Percentiles rank a stretch among this genome's conserved stretches.
Conservation (phyloP, 2,329 filamentous ascomycete genomes). For the Botrytis tulipae region DNA sequence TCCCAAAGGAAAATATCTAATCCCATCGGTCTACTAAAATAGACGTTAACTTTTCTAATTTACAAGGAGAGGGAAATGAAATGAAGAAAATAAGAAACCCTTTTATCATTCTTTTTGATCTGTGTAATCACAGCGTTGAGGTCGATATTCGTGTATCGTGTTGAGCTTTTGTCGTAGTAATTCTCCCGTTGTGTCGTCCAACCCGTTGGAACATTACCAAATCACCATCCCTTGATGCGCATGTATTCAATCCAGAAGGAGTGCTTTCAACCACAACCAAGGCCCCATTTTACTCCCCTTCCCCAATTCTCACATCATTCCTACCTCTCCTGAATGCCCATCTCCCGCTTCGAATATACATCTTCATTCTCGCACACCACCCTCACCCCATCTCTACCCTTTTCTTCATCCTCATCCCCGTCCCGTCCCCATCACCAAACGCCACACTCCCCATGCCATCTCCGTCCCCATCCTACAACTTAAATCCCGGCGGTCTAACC, state of each 20-base stretch:
- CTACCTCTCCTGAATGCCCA: background rate
- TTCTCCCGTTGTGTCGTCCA: background rate
- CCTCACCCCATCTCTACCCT: no score
- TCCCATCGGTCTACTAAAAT: background rate
- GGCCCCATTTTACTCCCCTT: background rate
- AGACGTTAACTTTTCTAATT: background rate
- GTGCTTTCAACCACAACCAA: background rate
- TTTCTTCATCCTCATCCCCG: background rate
- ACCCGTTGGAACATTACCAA: background rate
- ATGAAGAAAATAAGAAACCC: background rate
- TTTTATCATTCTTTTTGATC: background rate
- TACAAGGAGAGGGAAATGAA: background rate
- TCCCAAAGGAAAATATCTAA: no score
- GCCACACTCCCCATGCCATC: background rate
- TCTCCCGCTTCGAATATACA: background rate
- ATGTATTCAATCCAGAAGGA: background rate
- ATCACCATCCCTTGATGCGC: background rate
- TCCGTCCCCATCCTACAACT: background rate
- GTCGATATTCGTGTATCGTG: no score
- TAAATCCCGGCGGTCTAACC: background rate
- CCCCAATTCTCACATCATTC: no score
- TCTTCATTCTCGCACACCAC: background rate
- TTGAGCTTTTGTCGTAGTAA: background rate
- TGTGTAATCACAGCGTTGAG: background rate
- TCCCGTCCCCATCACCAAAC: background rate